A percentile compares a stretch with the other conserved stretches of the same genome.
Evolutionary conservation across 768 basidiomycete genomes (phyloP).

Genomic region (Boletus bicolor): DNA sequence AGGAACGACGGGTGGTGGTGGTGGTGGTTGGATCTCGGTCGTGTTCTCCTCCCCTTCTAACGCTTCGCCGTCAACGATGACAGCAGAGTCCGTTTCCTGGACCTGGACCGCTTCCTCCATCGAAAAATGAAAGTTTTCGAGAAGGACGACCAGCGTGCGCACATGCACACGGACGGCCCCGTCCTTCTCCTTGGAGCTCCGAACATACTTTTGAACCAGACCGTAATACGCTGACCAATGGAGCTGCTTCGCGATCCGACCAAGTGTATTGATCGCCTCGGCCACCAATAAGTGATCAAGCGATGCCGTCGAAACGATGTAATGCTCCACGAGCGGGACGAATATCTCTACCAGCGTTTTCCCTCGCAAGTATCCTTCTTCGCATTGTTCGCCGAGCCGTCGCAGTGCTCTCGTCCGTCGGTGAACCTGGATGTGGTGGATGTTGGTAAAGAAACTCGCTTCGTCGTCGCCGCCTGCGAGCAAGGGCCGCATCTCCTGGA

Average conservation of each 20-base stretch:
- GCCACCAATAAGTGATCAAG: conserved; percentile 86
- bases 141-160: conserved; percentile 76
- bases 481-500: conserved; percentile 79
- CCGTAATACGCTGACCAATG: conserved; percentile 82
- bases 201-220: conserved; percentile 78
- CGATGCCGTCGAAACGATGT: conserved; percentile 57
- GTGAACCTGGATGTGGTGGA: conserved; percentile 90
- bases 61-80: conserved; percentile 30
- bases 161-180: conserved; percentile 76
- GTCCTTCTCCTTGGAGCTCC: conserved; percentile 62
- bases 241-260: conserved; percentile 72
- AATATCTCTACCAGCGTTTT: conserved; percentile 77
- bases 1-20: background rate
- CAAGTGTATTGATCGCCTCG: conserved; percentile 80
- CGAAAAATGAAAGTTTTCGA: conserved; percentile 90
- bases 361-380: conserved; percentile 62
- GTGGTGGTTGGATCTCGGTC: conserved; percentile 3
- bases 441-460: conserved; percentile 95
- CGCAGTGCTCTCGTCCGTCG: conserved; percentile 83
- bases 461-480: conserved; percentile 89
- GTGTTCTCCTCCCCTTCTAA: conserved; percentile 28
- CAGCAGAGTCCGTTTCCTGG: conserved; percentile 25
- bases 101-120: conserved; percentile 60
- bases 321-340: conserved; percentile 82
- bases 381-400: conserved; percentile 75